phyloP scores from a whole-genome alignment of 1,284 basidiomycete species.

The Pyrrhoderma lamaoense region DNA sequence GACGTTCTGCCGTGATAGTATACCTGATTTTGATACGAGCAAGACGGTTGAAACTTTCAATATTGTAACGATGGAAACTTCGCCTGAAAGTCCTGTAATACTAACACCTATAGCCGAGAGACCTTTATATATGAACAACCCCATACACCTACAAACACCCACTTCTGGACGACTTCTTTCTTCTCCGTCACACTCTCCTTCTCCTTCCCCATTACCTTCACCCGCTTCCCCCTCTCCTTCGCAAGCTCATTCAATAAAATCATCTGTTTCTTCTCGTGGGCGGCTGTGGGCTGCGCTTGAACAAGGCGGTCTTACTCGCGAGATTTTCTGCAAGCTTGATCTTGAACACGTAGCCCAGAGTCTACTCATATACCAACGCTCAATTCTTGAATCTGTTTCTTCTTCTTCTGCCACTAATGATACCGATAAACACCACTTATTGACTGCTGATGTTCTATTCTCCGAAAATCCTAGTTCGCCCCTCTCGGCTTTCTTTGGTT shows the following conservation, averaged over 20 bases:
- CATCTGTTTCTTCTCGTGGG: constrained; percentile 20
- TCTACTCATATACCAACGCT: constrained; percentile 50
- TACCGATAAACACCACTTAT: background rate
- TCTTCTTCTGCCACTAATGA: background rate
- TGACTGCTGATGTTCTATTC: constrained; percentile 35
- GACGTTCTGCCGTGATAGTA: constrained; percentile 43
- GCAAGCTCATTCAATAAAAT: constrained; percentile 9
- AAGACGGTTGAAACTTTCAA: constrained; percentile 37
- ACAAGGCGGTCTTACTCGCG: constrained; percentile 61
- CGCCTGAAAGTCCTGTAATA: constrained; percentile 29
- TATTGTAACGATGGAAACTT: constrained; percentile 39
- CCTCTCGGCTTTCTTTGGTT: constrained; percentile 48
- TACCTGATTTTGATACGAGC: constrained; percentile 36
- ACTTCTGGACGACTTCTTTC: constrained; percentile 41
- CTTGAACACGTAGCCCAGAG: constrained; percentile 50
- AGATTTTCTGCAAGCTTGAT: constrained; percentile 53
- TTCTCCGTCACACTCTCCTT: constrained; percentile 4
- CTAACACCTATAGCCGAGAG: constrained; percentile 29
- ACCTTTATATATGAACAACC: constrained; percentile 36
- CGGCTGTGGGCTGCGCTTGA: constrained; percentile 42
- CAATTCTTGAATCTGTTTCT: constrained; percentile 36
- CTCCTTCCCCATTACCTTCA: background rate
- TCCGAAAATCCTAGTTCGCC: constrained; percentile 13
- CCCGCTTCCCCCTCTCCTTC: background rate
- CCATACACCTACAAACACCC: constrained; percentile 30